Evolutionary conservation across 78 protist genomes (phyloP).

Genomic region (Speleostelium caveatum): DNA sequence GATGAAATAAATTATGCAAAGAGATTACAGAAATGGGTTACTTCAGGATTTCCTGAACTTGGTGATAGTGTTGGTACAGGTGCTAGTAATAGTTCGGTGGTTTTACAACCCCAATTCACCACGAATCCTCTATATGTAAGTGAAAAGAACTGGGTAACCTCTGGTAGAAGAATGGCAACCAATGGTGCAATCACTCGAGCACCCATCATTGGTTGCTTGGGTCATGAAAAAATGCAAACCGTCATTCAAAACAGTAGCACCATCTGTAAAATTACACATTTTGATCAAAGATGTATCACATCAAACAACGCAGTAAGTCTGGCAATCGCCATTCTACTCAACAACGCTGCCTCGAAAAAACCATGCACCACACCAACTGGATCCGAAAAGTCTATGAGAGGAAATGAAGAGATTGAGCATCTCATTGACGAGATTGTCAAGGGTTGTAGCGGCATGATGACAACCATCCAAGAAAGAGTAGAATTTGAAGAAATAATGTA

Average conservation of each 20-base stretch:
- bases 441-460: slow-evolving; percentile 14
- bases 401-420: slow-evolving; percentile 63
- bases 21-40: slow-evolving; percentile 72
- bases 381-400: background rate
- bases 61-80: slow-evolving; percentile 82
- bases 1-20: slow-evolving; percentile 58
- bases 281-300: slow-evolving; percentile 51
- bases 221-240: slow-evolving; percentile 8
- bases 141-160: slow-evolving; percentile 61
- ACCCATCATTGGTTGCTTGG: slow-evolving; percentile 6
- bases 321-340: slow-evolving; percentile 34
- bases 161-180: slow-evolving; percentile 60
- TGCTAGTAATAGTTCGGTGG: slow-evolving; percentile 40
- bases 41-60: slow-evolving; percentile 60
- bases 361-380: background rate
- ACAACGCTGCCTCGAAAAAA: slow-evolving; percentile 29
- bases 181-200: slow-evolving; percentile 56
- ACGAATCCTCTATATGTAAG: slow-evolving; percentile 45
- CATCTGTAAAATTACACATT: slow-evolving; percentile 41
- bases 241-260: slow-evolving; percentile 1
- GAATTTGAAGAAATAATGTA: slow-evolving; percentile 77
- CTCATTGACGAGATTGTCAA: slow-evolving; percentile 57
- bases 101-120: slow-evolving; percentile 53
- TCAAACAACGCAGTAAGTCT: slow-evolving; percentile 29
- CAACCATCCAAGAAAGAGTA: slow-evolving; percentile 52